These are phyloP conservation scores for Viola pubescens DNA, from an alignment of 441 rosid species.

Conservation along the genomic window DNA sequence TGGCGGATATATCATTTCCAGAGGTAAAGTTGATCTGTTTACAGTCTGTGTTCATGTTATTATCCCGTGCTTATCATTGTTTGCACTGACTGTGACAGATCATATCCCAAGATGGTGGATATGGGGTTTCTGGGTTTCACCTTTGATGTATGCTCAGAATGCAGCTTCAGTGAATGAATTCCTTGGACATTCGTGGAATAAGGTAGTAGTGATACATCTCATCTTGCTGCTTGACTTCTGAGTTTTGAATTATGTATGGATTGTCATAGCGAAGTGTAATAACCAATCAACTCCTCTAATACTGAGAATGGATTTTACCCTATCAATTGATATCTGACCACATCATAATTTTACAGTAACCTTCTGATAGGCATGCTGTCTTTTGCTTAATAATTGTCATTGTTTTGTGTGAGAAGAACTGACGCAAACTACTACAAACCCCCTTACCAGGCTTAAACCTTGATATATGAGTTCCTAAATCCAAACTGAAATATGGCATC, in stretches of 20 bases:
- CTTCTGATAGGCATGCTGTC: no score
- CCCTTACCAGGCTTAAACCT: background rate
- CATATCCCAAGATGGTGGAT: constrained; percentile 89
- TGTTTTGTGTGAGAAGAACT: no score
- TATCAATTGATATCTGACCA: no score
- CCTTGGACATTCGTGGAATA: constrained; percentile 82
- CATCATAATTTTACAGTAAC: no score
- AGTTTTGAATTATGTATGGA: no score
- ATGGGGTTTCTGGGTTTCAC: constrained; percentile 98
- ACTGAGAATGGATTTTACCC: no score
- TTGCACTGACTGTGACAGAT: constrained; percentile 39
- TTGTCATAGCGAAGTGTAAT: no score
- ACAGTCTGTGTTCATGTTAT: constrained; percentile 2
- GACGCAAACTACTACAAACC: no score
- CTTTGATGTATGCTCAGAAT: constrained; percentile 91
- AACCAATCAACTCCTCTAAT: no score
- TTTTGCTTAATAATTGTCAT: no score
- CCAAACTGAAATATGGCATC: background rate
- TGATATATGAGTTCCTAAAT: background rate
- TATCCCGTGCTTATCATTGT: background rate
- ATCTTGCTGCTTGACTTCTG: no score
- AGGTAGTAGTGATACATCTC: constrained; percentile 35
- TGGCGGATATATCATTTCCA: constrained; percentile 84
- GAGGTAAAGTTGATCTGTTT: constrained; percentile 41
- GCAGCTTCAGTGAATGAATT: constrained; percentile 96